Evolutionary conservation across 768 basidiomycete genomes (phyloP).

Genomic region (Collybiopsis luxurians): DNA sequence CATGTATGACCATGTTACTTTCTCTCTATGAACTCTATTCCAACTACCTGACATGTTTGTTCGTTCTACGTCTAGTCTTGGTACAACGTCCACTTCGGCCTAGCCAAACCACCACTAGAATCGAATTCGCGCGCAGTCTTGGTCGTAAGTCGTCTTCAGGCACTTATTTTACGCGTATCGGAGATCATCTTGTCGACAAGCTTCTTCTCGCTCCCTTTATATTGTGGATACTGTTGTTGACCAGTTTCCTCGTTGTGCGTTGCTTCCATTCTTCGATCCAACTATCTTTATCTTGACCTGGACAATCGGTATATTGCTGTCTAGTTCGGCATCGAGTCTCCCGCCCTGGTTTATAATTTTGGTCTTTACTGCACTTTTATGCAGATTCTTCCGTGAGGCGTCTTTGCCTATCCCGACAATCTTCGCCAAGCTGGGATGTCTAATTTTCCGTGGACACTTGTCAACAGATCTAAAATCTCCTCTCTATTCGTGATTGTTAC

Average conservation of each 20-base stretch:
- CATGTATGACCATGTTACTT: background rate
- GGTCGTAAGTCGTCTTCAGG: background rate
- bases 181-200: background rate
- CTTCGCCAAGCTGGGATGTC: too few relatives aligned
- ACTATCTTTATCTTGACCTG: background rate
- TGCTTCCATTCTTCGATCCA: background rate
- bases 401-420: background rate
- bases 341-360: slow-evolving; percentile 1
- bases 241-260: slow-evolving; percentile 6
- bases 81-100: slow-evolving; percentile 13
- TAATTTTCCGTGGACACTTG: too few relatives aligned
- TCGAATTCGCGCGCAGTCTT: background rate
- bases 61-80: slow-evolving; percentile 3
- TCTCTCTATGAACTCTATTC: background rate
- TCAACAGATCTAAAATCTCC: slow-evolving; percentile 4
- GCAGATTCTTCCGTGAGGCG: slow-evolving; percentile 6
- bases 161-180: background rate
- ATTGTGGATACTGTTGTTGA: slow-evolving; percentile 4
- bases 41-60: background rate
- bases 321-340: slow-evolving; percentile 6
- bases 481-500: slow-evolving; percentile 11
- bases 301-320: background rate
- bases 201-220: slow-evolving; percentile 5
- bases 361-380: slow-evolving; percentile 9
- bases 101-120: slow-evolving; percentile 8